phyloP scores from a whole-genome alignment of 768 basidiomycete genomes.

The Lanmaoa rubissima region DNA sequence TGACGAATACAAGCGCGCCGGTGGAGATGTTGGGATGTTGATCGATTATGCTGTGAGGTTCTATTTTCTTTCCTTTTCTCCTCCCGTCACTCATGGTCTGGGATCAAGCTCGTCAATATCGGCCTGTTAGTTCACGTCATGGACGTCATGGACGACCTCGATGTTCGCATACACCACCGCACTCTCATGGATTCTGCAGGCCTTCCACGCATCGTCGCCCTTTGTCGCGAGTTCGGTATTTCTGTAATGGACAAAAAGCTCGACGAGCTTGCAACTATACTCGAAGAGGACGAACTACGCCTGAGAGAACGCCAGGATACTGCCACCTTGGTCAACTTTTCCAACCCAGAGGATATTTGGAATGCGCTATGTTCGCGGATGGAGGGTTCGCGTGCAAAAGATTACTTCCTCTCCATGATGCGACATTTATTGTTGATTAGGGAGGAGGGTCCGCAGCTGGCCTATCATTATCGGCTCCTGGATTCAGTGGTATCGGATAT shows the following conservation, averaged over 20 bases:
- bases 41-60: constrained; percentile 82
- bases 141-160: constrained; percentile 66
- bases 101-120: constrained; percentile 49
- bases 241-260: constrained; percentile 66
- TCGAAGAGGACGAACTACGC: constrained; percentile 74
- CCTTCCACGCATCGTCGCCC: constrained; percentile 65
- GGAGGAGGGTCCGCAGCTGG: constrained; percentile 80
- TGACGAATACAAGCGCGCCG: constrained; percentile 75
- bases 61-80: background rate
- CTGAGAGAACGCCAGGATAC: constrained; percentile 75
- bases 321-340: constrained; percentile 71
- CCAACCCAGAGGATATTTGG: constrained; percentile 84
- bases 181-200: constrained; percentile 89
- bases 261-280: constrained; percentile 50
- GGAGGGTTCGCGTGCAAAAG: constrained; percentile 73
- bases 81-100: constrained; percentile 12
- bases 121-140: constrained; percentile 72
- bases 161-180: constrained; percentile 83
- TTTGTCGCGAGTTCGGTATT: constrained; percentile 67
- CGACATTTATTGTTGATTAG: constrained; percentile 90
- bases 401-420: constrained; percentile 91
- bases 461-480: constrained; percentile 88
- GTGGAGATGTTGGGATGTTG: constrained; percentile 62
- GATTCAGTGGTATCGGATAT: constrained; percentile 88
- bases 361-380: constrained; percentile 75